Evolutionary conservation across 306 rosid species (phyloP).

Genomic region (Vicia faba): DNA sequence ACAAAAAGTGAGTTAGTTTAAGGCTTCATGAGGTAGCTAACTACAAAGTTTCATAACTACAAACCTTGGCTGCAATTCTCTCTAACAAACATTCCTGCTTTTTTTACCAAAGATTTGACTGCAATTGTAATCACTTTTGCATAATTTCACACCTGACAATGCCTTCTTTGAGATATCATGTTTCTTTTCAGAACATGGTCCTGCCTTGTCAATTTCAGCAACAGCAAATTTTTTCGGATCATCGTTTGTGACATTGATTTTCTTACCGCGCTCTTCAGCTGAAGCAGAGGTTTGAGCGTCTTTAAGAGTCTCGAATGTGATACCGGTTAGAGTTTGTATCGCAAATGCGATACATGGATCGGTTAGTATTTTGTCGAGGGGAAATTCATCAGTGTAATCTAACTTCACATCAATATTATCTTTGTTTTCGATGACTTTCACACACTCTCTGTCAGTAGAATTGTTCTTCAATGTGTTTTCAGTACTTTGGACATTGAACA

Average conservation of each 20-base stretch:
- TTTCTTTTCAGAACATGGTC: constrained; percentile 39
- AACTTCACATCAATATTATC: constrained; percentile 39
- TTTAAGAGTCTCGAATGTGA: constrained; percentile 45
- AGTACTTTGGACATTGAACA: constrained; percentile 4
- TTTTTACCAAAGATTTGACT: constrained; percentile 42
- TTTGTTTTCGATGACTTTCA: constrained; percentile 32
- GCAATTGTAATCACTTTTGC: constrained; percentile 39
- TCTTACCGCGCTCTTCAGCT: constrained; percentile 35
- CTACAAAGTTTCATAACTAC: constrained; percentile 36
- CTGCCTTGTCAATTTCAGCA: constrained; percentile 38
- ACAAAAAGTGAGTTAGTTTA: constrained; percentile 25
- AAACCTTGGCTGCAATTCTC: too few species aligned
- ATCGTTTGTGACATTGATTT: constrained; percentile 17
- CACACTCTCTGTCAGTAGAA: constrained; percentile 3
- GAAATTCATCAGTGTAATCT: constrained; percentile 47
- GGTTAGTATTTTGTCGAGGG: constrained; percentile 59
- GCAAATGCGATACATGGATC: constrained; percentile 98
- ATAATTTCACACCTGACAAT: constrained; percentile 35
- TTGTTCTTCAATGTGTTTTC: background rate
- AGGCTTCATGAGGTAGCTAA: constrained; percentile 21
- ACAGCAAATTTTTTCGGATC: constrained; percentile 6
- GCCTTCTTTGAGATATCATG: constrained; percentile 44
- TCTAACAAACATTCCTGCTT: constrained; percentile 49
- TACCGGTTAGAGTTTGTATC: constrained; percentile 72
- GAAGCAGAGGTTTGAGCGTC: constrained; percentile 35